phyloP scores from a whole-genome alignment of 2,329 filamentous ascomycete species.

The Fusarium acutatum region DNA sequence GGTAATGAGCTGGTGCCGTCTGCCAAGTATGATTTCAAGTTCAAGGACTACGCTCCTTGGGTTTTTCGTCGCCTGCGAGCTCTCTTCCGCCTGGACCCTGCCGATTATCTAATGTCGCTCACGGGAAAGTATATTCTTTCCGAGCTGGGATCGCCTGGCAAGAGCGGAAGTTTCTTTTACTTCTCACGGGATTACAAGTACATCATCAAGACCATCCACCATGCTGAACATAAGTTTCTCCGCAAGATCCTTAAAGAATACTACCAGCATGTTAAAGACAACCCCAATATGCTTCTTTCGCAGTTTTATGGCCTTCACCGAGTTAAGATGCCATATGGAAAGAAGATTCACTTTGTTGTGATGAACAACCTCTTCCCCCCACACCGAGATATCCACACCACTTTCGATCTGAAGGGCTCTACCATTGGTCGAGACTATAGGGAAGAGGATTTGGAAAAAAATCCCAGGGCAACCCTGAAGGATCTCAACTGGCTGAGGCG shows the following conservation, averaged over 20 bases:
- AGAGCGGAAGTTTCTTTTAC: constrained; percentile 99
- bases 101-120: constrained; percentile 97
- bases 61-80: constrained; percentile 92
- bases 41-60: constrained; percentile 99
- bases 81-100: constrained; percentile 91
- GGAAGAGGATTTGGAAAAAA: constrained; percentile 86
- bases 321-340: constrained; percentile 97
- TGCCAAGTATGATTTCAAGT: constrained; percentile 99
- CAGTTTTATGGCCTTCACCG: constrained; percentile 98
- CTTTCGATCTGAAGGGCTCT: constrained; percentile 96
- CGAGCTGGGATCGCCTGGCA: constrained; percentile 94
- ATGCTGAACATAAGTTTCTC: constrained; percentile 89
- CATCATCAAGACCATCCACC: constrained; percentile 99
- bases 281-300: constrained; percentile 95
- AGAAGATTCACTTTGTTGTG: constrained; percentile 99
- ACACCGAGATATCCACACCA: constrained; percentile 95
- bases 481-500: constrained; percentile 96
- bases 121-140: constrained; percentile 99
- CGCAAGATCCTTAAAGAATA: constrained; percentile 89
- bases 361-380: constrained; percentile 99
- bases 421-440: constrained; percentile 91
- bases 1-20: constrained; percentile 97
- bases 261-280: constrained; percentile 89
- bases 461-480: constrained; percentile 92
- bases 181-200: constrained; percentile 99